Evolutionary conservation across 345 rosid species (phyloP), one percentile per base, ranked within the genome.

Genomic region (Eucalyptus cladocalyx): DNA sequence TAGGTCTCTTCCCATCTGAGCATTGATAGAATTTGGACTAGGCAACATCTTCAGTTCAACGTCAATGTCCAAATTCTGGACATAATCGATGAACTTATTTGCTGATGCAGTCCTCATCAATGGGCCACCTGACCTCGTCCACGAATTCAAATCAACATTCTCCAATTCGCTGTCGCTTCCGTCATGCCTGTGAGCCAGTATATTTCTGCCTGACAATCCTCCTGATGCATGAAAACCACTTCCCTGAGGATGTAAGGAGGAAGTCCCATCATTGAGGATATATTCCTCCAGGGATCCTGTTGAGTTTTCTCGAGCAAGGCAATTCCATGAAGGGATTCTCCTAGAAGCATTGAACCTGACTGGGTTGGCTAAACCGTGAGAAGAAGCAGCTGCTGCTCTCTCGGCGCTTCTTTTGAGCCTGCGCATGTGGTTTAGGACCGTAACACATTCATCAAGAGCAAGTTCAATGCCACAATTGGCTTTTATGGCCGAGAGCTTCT

Each of bases 81-180:
- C 96, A 86, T 94, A 98, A 81, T 96, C 98, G 17, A 95, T 89
- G 89, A 98, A 98, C 92, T 88, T 91, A 89, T 96, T 95, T 53
- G 99, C 99, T 40, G 99, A 98, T 86, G 96, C 91, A 50, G 98
- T 97, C 92, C 99, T 96, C 99, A 98, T 98, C 92, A 98, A 91
- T 16, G 99, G 99, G 47, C 99, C 99, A 45, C 99, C 99, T 67
- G 99, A 92, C 90, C 99, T 93, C 26, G 99, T 98, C 99, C 99
- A 98, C 54, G 98, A 94, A 94, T 93, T 92, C 89, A 95, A 30
- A 53, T 98, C 99, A 69, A 91, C 91, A 58, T 90, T 94, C 92
- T 98, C 99, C 0, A 97, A 91, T 89, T 97, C 99, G 24, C 99
- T 95, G 28, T 98, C 99, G 83, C 98, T 97, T 92, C 96, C 97